Percentiles rank a stretch among this genome's conserved stretches.
Evolutionary conservation across 306 rosid genomes (phyloP).

Genomic region (Quercus wislizeni): DNA sequence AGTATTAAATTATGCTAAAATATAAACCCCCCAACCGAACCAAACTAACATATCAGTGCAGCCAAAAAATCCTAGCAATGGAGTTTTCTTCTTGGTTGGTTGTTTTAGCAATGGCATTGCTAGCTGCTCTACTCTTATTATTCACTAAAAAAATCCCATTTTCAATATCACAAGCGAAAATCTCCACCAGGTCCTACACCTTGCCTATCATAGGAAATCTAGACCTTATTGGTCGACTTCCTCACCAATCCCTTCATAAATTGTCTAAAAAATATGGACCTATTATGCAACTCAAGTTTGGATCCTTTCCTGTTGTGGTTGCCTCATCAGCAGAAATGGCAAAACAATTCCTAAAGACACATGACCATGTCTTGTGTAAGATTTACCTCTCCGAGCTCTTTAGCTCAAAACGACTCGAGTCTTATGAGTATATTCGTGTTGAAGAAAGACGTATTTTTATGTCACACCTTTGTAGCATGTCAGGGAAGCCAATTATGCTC

Average conservation of each 20-base stretch:
- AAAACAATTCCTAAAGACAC: constrained; percentile 15
- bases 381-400: constrained; percentile 28
- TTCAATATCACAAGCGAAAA: background rate
- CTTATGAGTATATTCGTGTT: constrained; percentile 22
- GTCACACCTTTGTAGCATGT: constrained; percentile 5
- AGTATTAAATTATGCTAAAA: too few relatives aligned
- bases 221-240: constrained; percentile 29
- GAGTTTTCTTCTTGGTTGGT: too few relatives aligned
- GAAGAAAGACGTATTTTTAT: constrained; percentile 22
- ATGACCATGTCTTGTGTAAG: constrained; percentile 30
- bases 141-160: too few relatives aligned
- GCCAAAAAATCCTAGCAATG: too few relatives aligned
- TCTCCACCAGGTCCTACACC: constrained; percentile 39
- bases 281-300: constrained; percentile 33
- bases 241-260: constrained; percentile 36
- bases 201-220: constrained; percentile 38
- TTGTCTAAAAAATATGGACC: constrained; percentile 34
- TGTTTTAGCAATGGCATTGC: too few relatives aligned
- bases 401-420: constrained; percentile 20
- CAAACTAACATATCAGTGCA: too few relatives aligned
- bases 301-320: constrained; percentile 29
- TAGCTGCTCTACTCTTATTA: too few relatives aligned
- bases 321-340: constrained; percentile 37
- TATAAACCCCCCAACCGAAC: too few relatives aligned
- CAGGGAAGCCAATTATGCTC: constrained; percentile 20